These are phyloP conservation scores for Ogataea paraovalis DNA, from an alignment of 805 yeast genomes.

Conservation along the genomic window DNA sequence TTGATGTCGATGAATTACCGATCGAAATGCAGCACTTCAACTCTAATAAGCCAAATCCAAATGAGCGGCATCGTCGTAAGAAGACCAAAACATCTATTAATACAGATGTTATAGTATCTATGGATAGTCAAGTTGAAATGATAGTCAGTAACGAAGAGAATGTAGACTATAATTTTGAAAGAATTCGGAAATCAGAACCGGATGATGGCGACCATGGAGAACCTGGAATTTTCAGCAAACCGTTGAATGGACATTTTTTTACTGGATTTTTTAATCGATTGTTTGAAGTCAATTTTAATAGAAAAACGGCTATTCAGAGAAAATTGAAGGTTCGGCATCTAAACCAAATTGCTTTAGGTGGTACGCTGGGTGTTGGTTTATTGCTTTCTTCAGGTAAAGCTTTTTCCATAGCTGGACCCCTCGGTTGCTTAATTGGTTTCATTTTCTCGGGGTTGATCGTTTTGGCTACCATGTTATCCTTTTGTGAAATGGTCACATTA, in stretches of 20 bases:
- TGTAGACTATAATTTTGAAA: constrained; percentile 26
- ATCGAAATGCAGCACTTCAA: constrained; percentile 24
- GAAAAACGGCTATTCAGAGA: constrained; percentile 43
- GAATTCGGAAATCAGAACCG: constrained; percentile 14
- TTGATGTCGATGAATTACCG: constrained; percentile 25
- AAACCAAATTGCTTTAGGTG: constrained; percentile 76
- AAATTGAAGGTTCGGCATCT: constrained; percentile 62
- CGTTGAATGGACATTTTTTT: not conserved
- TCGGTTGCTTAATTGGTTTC: constrained; percentile 70
- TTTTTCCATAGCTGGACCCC: constrained; percentile 68
- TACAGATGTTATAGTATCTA: not conserved
- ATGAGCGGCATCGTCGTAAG: not conserved
- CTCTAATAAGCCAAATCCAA: not conserved
- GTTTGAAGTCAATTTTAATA: constrained; percentile 13
- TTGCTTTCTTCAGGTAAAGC: constrained; percentile 70
- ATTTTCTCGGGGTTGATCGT: constrained; percentile 61
- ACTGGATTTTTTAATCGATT: not conserved
- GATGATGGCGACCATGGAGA: constrained; percentile 6
- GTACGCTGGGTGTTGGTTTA: constrained; percentile 75
- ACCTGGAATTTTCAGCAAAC: not conserved
- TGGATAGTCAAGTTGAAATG: constrained; percentile 20
- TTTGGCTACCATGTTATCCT: constrained; percentile 63
- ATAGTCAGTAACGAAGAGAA: constrained; percentile 29
- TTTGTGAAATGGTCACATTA: constrained; percentile 78
- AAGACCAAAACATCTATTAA: not conserved